A percentile compares a stretch with the other conserved stretches of the same genome.
Evolutionary conservation across 345 rosid species (phyloP).

Genomic region (Melaleuca quinquenervia): DNA sequence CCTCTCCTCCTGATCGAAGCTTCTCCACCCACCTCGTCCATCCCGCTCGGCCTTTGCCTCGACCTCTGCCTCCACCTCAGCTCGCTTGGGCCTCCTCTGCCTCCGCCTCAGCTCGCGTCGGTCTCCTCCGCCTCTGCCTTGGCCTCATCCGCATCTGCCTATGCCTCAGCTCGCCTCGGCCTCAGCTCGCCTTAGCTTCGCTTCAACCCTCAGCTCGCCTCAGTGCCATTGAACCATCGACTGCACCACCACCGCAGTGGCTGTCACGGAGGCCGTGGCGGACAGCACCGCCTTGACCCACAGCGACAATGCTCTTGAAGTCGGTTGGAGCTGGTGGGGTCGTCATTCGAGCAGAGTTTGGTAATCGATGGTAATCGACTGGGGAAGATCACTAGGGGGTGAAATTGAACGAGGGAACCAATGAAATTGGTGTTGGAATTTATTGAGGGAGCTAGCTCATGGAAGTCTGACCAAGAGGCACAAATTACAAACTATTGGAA

Average conservation of each 20-base stretch:
- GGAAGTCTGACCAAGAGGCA: neutral
- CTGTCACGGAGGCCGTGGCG: conserved; percentile 47
- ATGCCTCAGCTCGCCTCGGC: too few relatives aligned
- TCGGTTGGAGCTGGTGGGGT: neutral
- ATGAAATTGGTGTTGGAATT: neutral
- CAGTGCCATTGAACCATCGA: conserved; percentile 31
- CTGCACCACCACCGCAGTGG: conserved; percentile 37
- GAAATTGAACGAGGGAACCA: too few relatives aligned
- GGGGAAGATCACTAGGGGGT: neutral
- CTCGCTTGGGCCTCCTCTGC: too few relatives aligned
- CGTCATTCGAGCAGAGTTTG: neutral
- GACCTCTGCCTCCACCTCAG: too few relatives aligned
- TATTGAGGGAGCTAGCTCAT: neutral
- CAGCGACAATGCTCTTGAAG: neutral
- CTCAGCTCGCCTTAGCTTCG: too few relatives aligned
- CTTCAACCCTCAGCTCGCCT: too few relatives aligned
- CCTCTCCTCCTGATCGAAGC: too few relatives aligned
- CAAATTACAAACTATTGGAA: neutral
- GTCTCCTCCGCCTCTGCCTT: too few relatives aligned
- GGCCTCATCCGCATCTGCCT: too few relatives aligned
- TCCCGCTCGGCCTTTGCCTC: too few relatives aligned
- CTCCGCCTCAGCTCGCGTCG: too few relatives aligned
- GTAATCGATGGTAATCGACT: neutral
- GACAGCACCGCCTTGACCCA: conserved; percentile 33
- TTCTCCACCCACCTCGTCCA: too few relatives aligned